Evolutionary conservation across 768 basidiomycete species (phyloP), one percentile per base, ranked within the genome.

Genomic region (Dentipellis sp.): DNA sequence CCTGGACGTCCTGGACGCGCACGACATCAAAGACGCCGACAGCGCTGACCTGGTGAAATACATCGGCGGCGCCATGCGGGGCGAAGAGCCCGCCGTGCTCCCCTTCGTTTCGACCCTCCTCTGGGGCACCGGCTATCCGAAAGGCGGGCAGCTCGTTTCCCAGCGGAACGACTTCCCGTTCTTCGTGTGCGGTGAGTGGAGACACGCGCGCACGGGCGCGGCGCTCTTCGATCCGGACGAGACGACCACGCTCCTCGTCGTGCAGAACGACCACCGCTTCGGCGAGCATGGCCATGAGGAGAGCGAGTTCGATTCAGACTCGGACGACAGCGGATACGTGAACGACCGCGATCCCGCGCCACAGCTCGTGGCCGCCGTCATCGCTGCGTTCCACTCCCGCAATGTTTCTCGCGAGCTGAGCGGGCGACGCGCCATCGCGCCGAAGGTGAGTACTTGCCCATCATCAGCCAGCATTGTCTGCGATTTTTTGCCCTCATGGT

Each of bases 181-280:
- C 14, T 47, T 40, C n/a, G 8, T 45, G 10, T 48, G 42, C 10
- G 5, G 54, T 4, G 36, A 58, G 48, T 9, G 14, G 9, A 52
- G 51, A 10, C 10, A 55, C 38, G 50, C 54, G 4, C 35, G 19
- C 9, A 39, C 42, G 1, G 54, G 38, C 23, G 50, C 55, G 12
- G 45, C 49, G 16, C 19, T 58, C 8, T 1, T 58, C 1, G 40
- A 58, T 52, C n/a, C 6, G 16, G 10, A 12, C 40, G 37, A 50
- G 19, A 16, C 42, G 14, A n/a, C 50, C 4, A 55, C 55, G 16
- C 39, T 58, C 35, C 54, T 58, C 35, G 21, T 58, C 16, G 23
- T 58, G n/a, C 58, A 55, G 49, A 49, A 55, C 35, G 53, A 38
- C 23, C 50, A 52, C 12, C 39, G 39, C n/a, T 40, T 40, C n/a